Evolutionary conservation across 257 asterid species (phyloP), one percentile per base, ranked within the genome.

Genomic region (Sherardia arvensis): DNA sequence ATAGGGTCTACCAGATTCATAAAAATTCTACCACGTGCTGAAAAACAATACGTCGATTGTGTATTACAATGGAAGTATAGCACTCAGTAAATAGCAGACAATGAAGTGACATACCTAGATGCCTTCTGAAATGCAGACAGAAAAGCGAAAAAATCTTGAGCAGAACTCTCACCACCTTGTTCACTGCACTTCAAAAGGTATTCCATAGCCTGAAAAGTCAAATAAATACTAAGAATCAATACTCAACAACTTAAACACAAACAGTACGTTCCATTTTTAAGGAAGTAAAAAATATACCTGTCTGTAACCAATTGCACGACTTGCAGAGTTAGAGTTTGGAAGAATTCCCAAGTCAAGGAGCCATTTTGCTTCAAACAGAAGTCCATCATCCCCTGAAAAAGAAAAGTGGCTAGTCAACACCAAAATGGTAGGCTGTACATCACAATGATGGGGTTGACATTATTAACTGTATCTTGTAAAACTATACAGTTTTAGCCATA

Each of bases 281-380:
- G 58, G 47, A 29, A 67, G 49, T 59, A 67, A 29, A n/a, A 61
- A 60, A 29, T 43, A 49, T 89, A 92, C 99, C 73, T 93, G 99
- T 84, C 97, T 78, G 66, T 93, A 93, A 67, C 97, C 99, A 68
- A 93, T 93, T 69, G 97, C 95, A 66, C 97, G 95, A 74, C 92
- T 83, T 70, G 99, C 94, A 57, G 96, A 84, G 80, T 78, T 92
- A 36, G 90, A 75, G 76, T 87, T 90, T 22, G 96, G 99, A 74
- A 81, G 68, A 74, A 92, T 96, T 45, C 95, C 96, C 78, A 84
- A 62, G 73, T 89, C 95, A 66, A 93, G 96, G 74, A 93, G 95
- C 95, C 96, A 80, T 65, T 78, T 75, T 25, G 96, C 93, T 87
- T 93, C 99, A 0, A 85, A 81, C 77, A 93, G 75, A 60, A 93